phyloP scores from a whole-genome alignment of 176 grass and related monocot genomes.

The Puccinellia tenuiflora region DNA sequence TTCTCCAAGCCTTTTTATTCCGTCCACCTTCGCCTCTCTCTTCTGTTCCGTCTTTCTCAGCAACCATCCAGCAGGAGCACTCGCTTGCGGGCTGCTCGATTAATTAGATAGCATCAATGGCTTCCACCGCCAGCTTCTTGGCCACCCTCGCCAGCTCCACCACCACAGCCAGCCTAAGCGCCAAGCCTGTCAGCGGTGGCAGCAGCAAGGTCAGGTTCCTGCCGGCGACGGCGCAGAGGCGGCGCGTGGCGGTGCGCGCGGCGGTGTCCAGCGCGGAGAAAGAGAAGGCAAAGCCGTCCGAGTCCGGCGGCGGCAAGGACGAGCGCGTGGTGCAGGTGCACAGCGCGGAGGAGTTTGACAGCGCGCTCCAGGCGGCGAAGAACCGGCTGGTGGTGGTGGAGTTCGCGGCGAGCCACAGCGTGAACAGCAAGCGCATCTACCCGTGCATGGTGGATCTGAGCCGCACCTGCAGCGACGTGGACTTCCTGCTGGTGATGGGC shows the following conservation, averaged over 20 bases:
- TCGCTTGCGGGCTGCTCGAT: not conserved
- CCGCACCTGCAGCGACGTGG: constrained; percentile 82
- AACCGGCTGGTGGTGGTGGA: constrained; percentile 92
- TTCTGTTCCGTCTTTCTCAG: not conserved
- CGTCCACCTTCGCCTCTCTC: not conserved
- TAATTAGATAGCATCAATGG: constrained; percentile 2
- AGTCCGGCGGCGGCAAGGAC: not conserved
- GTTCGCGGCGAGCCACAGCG: constrained; percentile 78
- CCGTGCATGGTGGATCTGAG: constrained; percentile 81
- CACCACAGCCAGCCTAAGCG: not conserved
- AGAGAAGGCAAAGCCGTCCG: constrained; percentile 30
- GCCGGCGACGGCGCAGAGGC: not conserved
- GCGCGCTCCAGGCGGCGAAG: constrained; percentile 52
- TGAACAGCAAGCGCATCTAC: constrained; percentile 66
- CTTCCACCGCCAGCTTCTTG: constrained; percentile 53
- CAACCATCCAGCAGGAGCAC: not conserved
- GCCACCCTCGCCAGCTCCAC: constrained; percentile 27
- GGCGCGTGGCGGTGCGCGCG: not conserved
- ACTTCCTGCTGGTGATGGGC: constrained; percentile 90
- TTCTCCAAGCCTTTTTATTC: not conserved
- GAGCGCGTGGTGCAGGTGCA: constrained; percentile 60
- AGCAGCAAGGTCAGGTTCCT: constrained; percentile 21
- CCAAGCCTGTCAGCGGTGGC: not conserved
- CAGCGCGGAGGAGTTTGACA: constrained; percentile 70
- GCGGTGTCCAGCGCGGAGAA: constrained; percentile 20